Base-by-base conservation (phyloP, 225 moss, liverwort and hornwort genomes). In the Takakia lepidozioides region DNA sequence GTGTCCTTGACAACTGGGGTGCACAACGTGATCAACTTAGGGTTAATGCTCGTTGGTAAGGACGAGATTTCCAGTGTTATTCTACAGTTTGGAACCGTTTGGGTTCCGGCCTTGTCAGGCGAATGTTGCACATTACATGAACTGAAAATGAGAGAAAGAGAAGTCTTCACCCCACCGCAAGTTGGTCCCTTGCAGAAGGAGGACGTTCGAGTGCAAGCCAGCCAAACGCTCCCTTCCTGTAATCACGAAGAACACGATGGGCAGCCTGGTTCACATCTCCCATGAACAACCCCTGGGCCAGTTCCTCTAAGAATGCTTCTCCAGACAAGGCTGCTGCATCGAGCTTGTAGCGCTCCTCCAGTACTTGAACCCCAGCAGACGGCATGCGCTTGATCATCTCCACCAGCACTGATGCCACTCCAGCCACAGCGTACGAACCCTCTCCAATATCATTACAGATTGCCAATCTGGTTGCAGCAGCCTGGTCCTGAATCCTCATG, bases 371-470 rank as follows among this genome's bases (percentile, higher is more conserved):
- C 1, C 93, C 92, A 0, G 87, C 83, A n/a, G 74, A 55, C 1
- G 90, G 95, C 16, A 98, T 74, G 22, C 84, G 70, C 63, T 85
- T 98, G 1, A 98, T 47, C 69, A 87, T 98, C 82, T 98, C 95
- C 28, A 98, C 82, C 0, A 98, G 70, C 30, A 98, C 95, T 2
- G 90, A 60, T 7, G 90, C 95, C 25, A 98, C 95, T 46, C 95
- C 95, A 2, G 95, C 90, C 45, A 91, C 87, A 1, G 95, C 95
- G 48, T 98, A 98, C 4, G 95, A 75, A 63, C 87, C 85, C 66
- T 98, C 95, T 3, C 95, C 95, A n/a, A 98, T 98, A 58, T 98
- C 90, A 41, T 98, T 98, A 64, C 90, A 91, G 41, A 91, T 91
- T 47, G 95, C 90, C 16, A 98, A 52, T 56, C 87, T 55, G 8